Conservation (phyloP, 1,139 yeast genomes). For the Kodamaea suecica region DNA sequence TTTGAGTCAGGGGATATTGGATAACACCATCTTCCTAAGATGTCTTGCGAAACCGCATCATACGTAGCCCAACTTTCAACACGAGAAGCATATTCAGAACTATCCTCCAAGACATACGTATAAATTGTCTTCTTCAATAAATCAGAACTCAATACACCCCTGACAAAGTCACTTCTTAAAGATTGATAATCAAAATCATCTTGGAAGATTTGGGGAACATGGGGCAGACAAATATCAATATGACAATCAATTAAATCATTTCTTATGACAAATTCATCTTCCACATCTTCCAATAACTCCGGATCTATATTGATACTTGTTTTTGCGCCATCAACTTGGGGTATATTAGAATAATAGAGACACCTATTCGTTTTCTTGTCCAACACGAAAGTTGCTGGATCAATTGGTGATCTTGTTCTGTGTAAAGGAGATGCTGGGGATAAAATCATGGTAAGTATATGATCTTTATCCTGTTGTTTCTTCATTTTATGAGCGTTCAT, state of each 20-base stretch:
- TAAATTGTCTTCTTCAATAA: conserved; percentile 87
- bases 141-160: conserved; percentile 88
- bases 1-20: conserved; percentile 90
- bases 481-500: conserved; percentile 71
- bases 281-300: conserved; percentile 71
- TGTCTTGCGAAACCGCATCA: conserved; percentile 87
- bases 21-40: conserved; percentile 86
- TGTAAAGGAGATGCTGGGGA: conserved; percentile 85
- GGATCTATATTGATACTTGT: conserved; percentile 71
- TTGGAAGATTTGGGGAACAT: conserved; percentile 91
- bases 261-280: conserved; percentile 71
- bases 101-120: conserved; percentile 65
- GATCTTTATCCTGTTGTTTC: conserved; percentile 75
- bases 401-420: conserved; percentile 72
- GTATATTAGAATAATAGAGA: conserved; percentile 75
- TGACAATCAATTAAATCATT: conserved; percentile 95
- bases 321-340: conserved; percentile 52
- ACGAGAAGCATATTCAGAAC: conserved; percentile 81
- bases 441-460: conserved; percentile 90
- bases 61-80: conserved; percentile 93
- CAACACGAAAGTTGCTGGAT: conserved; percentile 80
- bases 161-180: conserved; percentile 81
- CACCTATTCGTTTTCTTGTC: conserved; percentile 75
- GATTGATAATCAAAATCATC: conserved; percentile 94
- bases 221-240: conserved; percentile 91